Evolutionary conservation across 169 alveolate species (phyloP).

Genomic region (Plasmodium cynomolgi): DNA sequence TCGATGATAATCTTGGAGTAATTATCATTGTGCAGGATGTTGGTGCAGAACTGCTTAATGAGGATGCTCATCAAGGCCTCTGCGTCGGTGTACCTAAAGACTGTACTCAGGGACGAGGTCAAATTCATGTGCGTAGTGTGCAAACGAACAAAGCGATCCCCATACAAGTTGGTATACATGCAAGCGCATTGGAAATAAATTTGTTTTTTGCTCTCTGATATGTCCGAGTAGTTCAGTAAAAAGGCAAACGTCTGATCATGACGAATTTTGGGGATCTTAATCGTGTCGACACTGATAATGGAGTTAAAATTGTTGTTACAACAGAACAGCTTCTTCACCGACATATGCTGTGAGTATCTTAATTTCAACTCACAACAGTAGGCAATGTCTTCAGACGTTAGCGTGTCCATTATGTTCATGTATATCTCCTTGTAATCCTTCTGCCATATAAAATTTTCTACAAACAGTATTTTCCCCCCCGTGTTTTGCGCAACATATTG

Average conservation of each 20-base stretch:
- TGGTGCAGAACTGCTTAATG: constrained; percentile 76
- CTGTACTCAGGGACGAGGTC: constrained; percentile 74
- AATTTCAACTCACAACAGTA: constrained; percentile 84
- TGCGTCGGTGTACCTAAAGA: constrained; percentile 78
- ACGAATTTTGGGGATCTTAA: constrained; percentile 79
- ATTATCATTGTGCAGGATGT: constrained; percentile 62
- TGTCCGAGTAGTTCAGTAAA: constrained; percentile 75
- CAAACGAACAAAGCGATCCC: constrained; percentile 78
- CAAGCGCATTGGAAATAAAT: constrained; percentile 83
- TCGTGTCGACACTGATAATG: constrained; percentile 73
- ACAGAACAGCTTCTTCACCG: constrained; percentile 76
- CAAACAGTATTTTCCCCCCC: constrained; percentile 75
- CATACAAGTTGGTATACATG: constrained; percentile 77
- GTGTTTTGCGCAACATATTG: constrained; percentile 77
- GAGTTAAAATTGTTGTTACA: constrained; percentile 80
- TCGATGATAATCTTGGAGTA: constrained; percentile 51
- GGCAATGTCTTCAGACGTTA: constrained; percentile 74
- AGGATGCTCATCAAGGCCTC: constrained; percentile 79
- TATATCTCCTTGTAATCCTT: constrained; percentile 70
- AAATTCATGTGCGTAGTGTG: constrained; percentile 79
- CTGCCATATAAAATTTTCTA: constrained; percentile 46
- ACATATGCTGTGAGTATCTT: constrained; percentile 75
- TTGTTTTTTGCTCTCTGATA: constrained; percentile 69
- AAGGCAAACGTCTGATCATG: constrained; percentile 82
- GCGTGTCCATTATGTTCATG: constrained; percentile 59